Conservation (phyloP, 805 yeast species). For the Monosporozyma aquatica region DNA sequence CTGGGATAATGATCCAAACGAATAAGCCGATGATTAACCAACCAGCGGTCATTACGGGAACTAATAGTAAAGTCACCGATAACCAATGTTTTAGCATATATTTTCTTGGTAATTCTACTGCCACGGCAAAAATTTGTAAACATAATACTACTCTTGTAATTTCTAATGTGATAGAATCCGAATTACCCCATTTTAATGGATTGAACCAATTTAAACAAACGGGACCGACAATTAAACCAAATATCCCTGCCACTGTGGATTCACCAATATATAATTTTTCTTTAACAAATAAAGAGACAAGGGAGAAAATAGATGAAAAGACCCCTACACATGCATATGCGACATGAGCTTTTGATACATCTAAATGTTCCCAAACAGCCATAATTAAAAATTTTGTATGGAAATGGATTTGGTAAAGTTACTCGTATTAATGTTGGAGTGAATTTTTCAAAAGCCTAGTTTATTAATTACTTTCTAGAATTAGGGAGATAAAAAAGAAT, state of each 20-base stretch:
- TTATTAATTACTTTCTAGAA: too few species aligned
- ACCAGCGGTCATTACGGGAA: slow-evolving; percentile 86
- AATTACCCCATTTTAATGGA: slow-evolving; percentile 78
- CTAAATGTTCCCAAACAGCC: slow-evolving; percentile 31
- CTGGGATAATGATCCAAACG: slow-evolving; percentile 69
- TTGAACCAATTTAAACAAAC: slow-evolving; percentile 75
- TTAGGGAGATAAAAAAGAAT: too few species aligned
- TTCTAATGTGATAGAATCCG: slow-evolving; percentile 75
- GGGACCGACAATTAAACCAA: slow-evolving; percentile 85
- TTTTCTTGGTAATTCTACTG: slow-evolving; percentile 85
- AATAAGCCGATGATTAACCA: slow-evolving; percentile 80
- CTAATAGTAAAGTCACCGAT: slow-evolving; percentile 60
- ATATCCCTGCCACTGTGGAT: slow-evolving; percentile 78
- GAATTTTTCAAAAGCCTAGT: too few species aligned
- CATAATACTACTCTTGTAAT: slow-evolving; percentile 74
- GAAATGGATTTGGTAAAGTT: too few species aligned
- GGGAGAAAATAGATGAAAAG: slow-evolving; percentile 69
- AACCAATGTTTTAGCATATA: slow-evolving; percentile 80
- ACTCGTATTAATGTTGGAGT: too few species aligned
- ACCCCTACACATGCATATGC: slow-evolving; percentile 85
- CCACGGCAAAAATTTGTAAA: slow-evolving; percentile 87
- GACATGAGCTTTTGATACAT: slow-evolving; percentile 57
- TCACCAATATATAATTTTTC: slow-evolving; percentile 84
- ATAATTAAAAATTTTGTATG: slow-evolving; percentile 4
- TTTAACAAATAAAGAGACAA: slow-evolving; percentile 72